Evolutionary conservation across 2,329 filamentous ascomycete species (phyloP), one percentile per base, ranked within the genome.

Genomic region (Trichoderma sp.): DNA sequence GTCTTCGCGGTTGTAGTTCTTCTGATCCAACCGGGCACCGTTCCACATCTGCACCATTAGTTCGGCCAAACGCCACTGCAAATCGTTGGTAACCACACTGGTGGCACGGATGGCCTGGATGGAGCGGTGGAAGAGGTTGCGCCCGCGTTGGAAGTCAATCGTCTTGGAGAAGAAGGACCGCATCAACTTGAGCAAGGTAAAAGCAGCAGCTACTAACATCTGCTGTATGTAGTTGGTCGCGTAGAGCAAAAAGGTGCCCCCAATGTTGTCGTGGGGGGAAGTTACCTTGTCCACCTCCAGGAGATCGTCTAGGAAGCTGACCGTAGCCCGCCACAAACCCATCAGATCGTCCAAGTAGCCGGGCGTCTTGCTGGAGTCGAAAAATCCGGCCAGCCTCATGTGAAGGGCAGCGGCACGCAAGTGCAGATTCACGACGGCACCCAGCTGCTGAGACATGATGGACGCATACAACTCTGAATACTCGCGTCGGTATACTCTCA

Each of bases 31-130:
- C 12, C 87, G 84, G n/a, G 87, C 87, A 2, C 88, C 91, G 76
- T 94, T 93, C 92, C 92, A 96, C 80, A 96, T 91, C 81, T 95
- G 93, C 6, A 93, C 92, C 85, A 95, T 92, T n/a, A 96, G 87
- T 82, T 95, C 93, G 3, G 92, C 92, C 72, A 95, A 85, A 36
- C 93, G 88, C 85, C 92, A 93, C 68, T 93, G 90, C 12, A 96
- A 85, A 77, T 96, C 93, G 76, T 95, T 95, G 73, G 91, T 88
- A 57, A 91, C 88, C 20, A 95, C 91, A 74, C 92, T 94, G 62
- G 93, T 92, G 66, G 88, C 87, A 39, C 93, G 87, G 63, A 95
- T 90, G 5, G 90, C 89, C 58, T 86, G 85, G 67, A 95, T 91
- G 1, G 92, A 92, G 58, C 88, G 86, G 74, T 93, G 88, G 77